These are phyloP conservation scores for Solanum hybrid DNA, from an alignment of 305 asterid species.

Conservation along the genomic window DNA sequence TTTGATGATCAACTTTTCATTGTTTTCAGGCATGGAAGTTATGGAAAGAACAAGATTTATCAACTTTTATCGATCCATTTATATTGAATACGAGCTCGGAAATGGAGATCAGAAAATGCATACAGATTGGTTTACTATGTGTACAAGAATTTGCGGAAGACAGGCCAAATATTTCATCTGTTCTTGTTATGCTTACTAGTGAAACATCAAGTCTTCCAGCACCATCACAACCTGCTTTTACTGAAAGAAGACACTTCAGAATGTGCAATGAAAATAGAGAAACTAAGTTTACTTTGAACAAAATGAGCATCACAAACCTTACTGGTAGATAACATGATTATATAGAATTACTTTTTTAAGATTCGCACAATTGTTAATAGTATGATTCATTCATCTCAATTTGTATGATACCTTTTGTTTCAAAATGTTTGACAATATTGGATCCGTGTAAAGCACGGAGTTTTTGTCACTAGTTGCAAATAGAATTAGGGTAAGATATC, in stretches of 20 bases:
- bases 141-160: slow-evolving; percentile 10
- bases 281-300: not conserved
- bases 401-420: not conserved
- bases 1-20: not conserved
- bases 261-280: not conserved
- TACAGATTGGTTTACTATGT: slow-evolving; percentile 16
- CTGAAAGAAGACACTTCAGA: not conserved
- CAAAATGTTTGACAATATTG: not conserved
- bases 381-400: not conserved
- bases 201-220: slow-evolving; percentile 1
- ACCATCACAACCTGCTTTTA: slow-evolving; percentile 8
- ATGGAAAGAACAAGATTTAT: slow-evolving; percentile 25
- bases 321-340: not conserved
- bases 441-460: rapidly evolving
- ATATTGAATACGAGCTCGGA: not conserved
- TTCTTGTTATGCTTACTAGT: slow-evolving; percentile 9
- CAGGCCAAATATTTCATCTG: slow-evolving; percentile 8
- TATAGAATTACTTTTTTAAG: not conserved
- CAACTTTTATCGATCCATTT: not conserved
- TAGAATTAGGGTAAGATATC: not conserved
- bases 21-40: slow-evolving; percentile 36
- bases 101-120: slow-evolving; percentile 3
- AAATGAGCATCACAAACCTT: not conserved
- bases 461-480: not conserved
- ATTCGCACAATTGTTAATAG: not conserved